Percentiles rank a stretch among this genome's conserved stretches.
phyloP scores from a whole-genome alignment of 495 filamentous ascomycete species.

The Barbatosphaeria neglecta region DNA sequence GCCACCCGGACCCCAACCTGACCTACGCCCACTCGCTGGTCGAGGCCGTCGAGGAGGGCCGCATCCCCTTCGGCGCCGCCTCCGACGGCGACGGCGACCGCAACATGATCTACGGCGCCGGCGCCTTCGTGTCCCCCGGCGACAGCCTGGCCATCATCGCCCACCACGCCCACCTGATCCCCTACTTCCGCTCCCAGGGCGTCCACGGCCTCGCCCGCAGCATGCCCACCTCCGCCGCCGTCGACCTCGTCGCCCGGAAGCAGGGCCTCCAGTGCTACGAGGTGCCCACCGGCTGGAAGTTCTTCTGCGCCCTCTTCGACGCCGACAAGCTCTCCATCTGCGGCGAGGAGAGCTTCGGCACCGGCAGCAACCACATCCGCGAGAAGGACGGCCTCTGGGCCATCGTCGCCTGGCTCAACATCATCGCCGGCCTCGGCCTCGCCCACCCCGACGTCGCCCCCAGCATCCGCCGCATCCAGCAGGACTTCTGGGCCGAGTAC shows the following conservation, averaged over 20 bases:
- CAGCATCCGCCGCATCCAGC: constrained; percentile 88
- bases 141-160: constrained; percentile 96
- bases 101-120: constrained; percentile 99
- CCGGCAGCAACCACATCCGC: constrained; percentile 96
- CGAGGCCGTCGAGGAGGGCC: constrained; percentile 80
- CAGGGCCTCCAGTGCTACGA: constrained; percentile 90
- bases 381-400: constrained; percentile 99
- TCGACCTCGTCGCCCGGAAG: constrained; percentile 88
- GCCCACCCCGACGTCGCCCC: constrained; percentile 61
- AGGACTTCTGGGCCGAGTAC: constrained; percentile 94
- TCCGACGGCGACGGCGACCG: constrained; percentile 96
- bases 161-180: constrained; percentile 87
- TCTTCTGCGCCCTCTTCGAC: constrained; percentile 98
- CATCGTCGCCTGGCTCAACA: constrained; percentile 94
- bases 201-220: constrained; percentile 89
- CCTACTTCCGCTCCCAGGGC: constrained; percentile 94
- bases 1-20: constrained; percentile 95
- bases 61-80: constrained; percentile 90
- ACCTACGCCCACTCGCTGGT: constrained; percentile 97
- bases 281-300: constrained; percentile 98
- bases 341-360: constrained; percentile 95
- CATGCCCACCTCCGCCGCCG: constrained; percentile 93
- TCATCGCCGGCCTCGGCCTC: constrained; percentile 89
- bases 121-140: constrained; percentile 90
- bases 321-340: constrained; percentile 97